Evolutionary conservation across 1,139 yeast genomes (phyloP), one percentile per base, ranked within the genome.

Genomic region (Geotrichum macrosporum): DNA sequence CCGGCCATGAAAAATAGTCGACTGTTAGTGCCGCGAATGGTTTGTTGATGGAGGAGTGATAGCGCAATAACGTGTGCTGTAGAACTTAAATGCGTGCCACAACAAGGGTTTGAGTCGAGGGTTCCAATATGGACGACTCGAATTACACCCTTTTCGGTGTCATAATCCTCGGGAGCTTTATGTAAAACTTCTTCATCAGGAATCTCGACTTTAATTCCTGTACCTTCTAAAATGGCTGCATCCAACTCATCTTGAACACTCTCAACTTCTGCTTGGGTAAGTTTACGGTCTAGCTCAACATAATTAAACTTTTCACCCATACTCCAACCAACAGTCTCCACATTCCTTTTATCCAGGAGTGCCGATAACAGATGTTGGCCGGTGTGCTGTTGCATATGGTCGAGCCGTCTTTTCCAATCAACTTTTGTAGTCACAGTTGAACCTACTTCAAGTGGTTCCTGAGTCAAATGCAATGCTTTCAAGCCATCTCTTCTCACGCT

Each of bases 341-440:
- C 63, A 4, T 73, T 67, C 51, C 75, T 74, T 44, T 73, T 72
- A 57, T 87, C 95, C 51, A 87, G 67, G 2, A 86, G 74, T 0
- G 95, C 95, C 35, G 92, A 81, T 19, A 87, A 66, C 38, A 87
- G 69, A 64, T 87, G 95, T 63, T 87, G 96, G 1, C 95, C 95
- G 1, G 95, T 84, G 58, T 87, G 96, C 62, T 87, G 95, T 61
- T 87, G 95, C 95, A 87, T 86, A 51, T 81, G 80, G 63, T 86
- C 95, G 47, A 79, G 65, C 50, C 95, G 70, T 53, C 84, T 72
- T 2, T 64, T 63, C 94, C 94, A 84, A 63, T 87, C 81, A 1
- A 87, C 68, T n/a, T 70, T 64, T 46, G 86, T 60, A 8, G 67
- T 63, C 1, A 87, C 94, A 33, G 67, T 62, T 0, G 81, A 66